phyloP scores from a whole-genome alignment of 2,329 filamentous ascomycete species.

The Verticillium dahliae region DNA sequence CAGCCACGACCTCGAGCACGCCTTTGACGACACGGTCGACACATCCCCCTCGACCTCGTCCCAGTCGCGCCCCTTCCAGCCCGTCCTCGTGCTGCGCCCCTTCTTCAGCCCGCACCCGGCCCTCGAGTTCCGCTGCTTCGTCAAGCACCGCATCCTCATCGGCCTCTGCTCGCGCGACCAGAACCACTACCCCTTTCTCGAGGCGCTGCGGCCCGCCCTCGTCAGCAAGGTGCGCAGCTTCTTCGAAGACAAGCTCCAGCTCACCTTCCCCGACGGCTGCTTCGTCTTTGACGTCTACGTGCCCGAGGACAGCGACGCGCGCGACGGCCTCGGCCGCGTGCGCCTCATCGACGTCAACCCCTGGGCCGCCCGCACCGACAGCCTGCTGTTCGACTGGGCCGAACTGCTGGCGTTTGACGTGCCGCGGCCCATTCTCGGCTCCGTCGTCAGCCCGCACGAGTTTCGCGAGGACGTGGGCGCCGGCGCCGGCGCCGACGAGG shows the following conservation, averaged over 20 bases:
- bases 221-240: slow-evolving; percentile 64
- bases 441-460: slow-evolving; percentile 29
- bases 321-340: slow-evolving; percentile 61
- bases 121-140: slow-evolving; percentile 93
- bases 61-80: slow-evolving; percentile 49
- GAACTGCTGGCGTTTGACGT: slow-evolving; percentile 73
- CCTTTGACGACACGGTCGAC: slow-evolving; percentile 72
- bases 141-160: slow-evolving; percentile 72
- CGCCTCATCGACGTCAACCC: slow-evolving; percentile 93
- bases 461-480: slow-evolving; percentile 19
- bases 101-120: slow-evolving; percentile 85
- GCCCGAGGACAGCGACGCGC: slow-evolving; percentile 53
- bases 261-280: slow-evolving; percentile 74
- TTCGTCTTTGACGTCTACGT: slow-evolving; percentile 94
- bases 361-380: slow-evolving; percentile 86
- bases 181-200: slow-evolving; percentile 82
- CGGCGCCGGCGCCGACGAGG: slow-evolving; percentile 26
- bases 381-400: slow-evolving; percentile 81
- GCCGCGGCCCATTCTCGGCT: slow-evolving; percentile 48
- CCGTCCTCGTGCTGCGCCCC: slow-evolving; percentile 79
- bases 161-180: slow-evolving; percentile 84
- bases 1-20: slow-evolving; percentile 88
- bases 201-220: slow-evolving; percentile 56
- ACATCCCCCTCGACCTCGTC: slow-evolving; percentile 31
- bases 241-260: slow-evolving; percentile 66